Evolutionary conservation across 2,329 filamentous ascomycete species (phyloP), one percentile per base, ranked within the genome.

Genomic region (Proliferodiscus dingleyae): DNA sequence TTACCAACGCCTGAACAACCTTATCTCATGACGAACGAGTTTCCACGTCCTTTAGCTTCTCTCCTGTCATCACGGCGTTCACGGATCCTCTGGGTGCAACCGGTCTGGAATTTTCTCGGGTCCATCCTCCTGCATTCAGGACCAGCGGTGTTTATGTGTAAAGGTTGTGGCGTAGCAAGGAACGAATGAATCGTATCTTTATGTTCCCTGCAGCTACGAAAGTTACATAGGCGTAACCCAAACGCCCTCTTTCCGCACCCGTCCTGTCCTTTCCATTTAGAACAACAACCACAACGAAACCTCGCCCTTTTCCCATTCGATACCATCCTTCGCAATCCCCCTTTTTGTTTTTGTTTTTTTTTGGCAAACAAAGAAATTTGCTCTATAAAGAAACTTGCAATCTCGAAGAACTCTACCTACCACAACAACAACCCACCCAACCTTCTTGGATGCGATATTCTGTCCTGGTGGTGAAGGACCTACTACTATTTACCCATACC

Each of bases 1-100:
- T 80, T 49, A 80, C 75, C 66, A 80, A 80, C 60, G 77, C 76
- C 66, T 80, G 68, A 78, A 21, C 18, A 62, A 58, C 49, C 52
- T 55, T 62, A 66, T 62, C 8, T 34, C 32, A 70, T 64, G 64
- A 55, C 48, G 32, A 64, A 70, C 64, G 65, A 69, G 51, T 59
- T 58, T 51, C 49, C 47, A 57, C 48, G 45, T 57, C 49, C 45
- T 54, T 59, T 56, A 58, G 54, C 59, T 47, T 55, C 52, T 55
- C 52, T 47, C 57, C 41, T 52, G 48, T 55, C 45, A 53, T 51
- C 47, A 49, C 45, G 60, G 60, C 60, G 60, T 63, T 62, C 41
- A 48, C 39, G 60, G 58, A 26, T 59, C 46, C 50, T 39, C 36
- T 32, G 26, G 38, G 47, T 52, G 37, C 46, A 49, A 45, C 49